A percentile compares a stretch with the other conserved stretches of the same genome.
Evolutionary conservation across 768 basidiomycete genomes (phyloP).

Genomic region (Rhodosporidiobolus odoratus): DNA sequence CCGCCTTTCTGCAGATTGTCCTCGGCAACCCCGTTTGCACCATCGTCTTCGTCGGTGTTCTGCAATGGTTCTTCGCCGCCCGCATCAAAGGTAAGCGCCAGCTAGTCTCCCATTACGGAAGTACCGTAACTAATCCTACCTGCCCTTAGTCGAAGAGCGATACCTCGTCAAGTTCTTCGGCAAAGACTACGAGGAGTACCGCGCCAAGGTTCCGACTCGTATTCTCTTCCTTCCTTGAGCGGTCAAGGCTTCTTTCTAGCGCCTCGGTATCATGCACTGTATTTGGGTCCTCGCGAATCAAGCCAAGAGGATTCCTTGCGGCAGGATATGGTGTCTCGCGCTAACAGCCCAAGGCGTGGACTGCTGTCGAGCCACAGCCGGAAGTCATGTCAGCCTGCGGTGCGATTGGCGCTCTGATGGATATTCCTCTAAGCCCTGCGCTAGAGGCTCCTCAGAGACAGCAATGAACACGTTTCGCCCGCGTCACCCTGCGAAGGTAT

Average conservation of each 20-base stretch:
- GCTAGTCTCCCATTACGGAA: not conserved
- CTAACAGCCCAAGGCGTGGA: too few species aligned
- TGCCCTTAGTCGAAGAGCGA: constrained; percentile 65
- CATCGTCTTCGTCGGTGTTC: constrained; percentile 58
- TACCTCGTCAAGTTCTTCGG: constrained; percentile 83
- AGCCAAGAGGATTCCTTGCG: too few species aligned
- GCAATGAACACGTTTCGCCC: too few species aligned
- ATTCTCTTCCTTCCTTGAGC: constrained; percentile 74
- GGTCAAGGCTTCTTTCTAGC: not conserved
- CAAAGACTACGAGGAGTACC: constrained; percentile 71
- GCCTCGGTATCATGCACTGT: not conserved
- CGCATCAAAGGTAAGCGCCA: constrained; percentile 66
- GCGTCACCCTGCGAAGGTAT: too few species aligned
- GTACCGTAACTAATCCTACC: not conserved
- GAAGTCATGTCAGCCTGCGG: too few species aligned
- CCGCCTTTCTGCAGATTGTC: constrained; percentile 50
- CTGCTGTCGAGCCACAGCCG: too few species aligned
- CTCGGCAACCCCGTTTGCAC: constrained; percentile 79
- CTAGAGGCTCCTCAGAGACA: too few species aligned
- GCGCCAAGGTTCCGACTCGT: constrained; percentile 68
- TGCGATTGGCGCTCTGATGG: too few species aligned
- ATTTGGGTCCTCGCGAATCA: too few species aligned
- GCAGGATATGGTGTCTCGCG: too few species aligned
- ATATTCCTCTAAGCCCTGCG: too few species aligned
- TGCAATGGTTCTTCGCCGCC: constrained; percentile 81